A percentile compares a stretch with the other conserved stretches of the same genome.
These are phyloP conservation scores for Hypsizygus ulmarius DNA, from an alignment of 1,284 basidiomycete species.

Conservation along the genomic window DNA sequence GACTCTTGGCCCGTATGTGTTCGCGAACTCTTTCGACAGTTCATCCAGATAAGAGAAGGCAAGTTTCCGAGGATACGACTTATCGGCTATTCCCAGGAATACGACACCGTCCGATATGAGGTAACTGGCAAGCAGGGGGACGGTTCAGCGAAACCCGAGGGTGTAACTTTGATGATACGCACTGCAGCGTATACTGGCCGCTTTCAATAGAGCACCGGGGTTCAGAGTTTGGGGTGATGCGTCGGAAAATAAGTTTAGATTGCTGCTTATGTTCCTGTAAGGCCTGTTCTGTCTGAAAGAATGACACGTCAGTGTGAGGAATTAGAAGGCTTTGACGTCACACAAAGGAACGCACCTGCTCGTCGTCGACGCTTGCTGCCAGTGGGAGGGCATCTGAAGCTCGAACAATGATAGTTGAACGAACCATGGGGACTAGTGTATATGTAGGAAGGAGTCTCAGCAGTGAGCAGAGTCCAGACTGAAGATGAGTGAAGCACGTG, in stretches of 20 bases:
- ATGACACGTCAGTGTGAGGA: slow-evolving; percentile 34
- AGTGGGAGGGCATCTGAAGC: slow-evolving; percentile 91
- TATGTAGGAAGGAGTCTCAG: background rate
- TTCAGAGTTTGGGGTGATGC: slow-evolving; percentile 91
- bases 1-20: slow-evolving; percentile 88
- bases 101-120: slow-evolving; percentile 92
- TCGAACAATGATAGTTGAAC: slow-evolving; percentile 87
- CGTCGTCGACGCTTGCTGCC: slow-evolving; percentile 94
- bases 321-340: slow-evolving; percentile 16
- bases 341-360: slow-evolving; percentile 61
- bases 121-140: slow-evolving; percentile 61
- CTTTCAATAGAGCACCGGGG: slow-evolving; percentile 97
- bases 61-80: slow-evolving; percentile 95
- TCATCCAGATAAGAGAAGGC: slow-evolving; percentile 98
- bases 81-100: slow-evolving; percentile 94
- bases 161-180: slow-evolving; percentile 28
- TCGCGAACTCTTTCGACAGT: slow-evolving; percentile 92
- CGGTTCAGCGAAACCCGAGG: slow-evolving; percentile 12
- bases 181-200: slow-evolving; percentile 93
- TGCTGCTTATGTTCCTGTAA: slow-evolving; percentile 98
- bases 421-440: slow-evolving; percentile 61
- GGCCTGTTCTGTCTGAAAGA: slow-evolving; percentile 79
- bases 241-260: slow-evolving; percentile 93
- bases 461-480: background rate
- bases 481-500: slow-evolving; percentile 8